Percentiles rank a stretch among this genome's conserved stretches.
Evolutionary conservation across 768 basidiomycete species (phyloP).

Genomic region (Psilocybe cyanescens): DNA sequence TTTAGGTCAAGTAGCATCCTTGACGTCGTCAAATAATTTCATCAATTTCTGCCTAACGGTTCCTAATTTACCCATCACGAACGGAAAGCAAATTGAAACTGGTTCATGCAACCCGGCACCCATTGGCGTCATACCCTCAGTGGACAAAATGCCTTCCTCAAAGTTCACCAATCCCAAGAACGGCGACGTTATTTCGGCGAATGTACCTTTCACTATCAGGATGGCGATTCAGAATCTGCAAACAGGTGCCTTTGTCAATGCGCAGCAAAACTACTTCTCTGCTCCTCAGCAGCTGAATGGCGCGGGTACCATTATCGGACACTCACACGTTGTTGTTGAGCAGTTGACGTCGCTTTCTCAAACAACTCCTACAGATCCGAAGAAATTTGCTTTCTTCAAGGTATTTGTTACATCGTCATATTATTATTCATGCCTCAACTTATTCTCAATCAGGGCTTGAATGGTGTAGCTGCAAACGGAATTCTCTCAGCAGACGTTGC

Average conservation of each 20-base stretch:
- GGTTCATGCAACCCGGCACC: slow-evolving; percentile 17
- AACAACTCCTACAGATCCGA: slow-evolving; percentile 52
- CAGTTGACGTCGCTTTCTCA: slow-evolving; percentile 42
- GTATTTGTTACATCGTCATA: slow-evolving; percentile 3
- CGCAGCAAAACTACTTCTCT: slow-evolving; percentile 9
- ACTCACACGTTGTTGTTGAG: slow-evolving; percentile 38
- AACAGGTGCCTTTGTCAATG: slow-evolving; percentile 7
- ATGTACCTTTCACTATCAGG: slow-evolving; percentile 21
- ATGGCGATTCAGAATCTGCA: slow-evolving; percentile 12
- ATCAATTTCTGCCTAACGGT: slow-evolving; percentile 50
- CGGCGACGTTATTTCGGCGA: slow-evolving; percentile 40
- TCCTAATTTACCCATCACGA: slow-evolving; percentile 53
- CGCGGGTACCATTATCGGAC: slow-evolving; percentile 10
- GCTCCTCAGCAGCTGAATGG: slow-evolving; percentile 14
- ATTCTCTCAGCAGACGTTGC: slow-evolving; percentile 53
- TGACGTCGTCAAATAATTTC: slow-evolving; percentile 55
- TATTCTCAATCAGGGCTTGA: slow-evolving; percentile 49
- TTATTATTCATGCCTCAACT: not conserved
- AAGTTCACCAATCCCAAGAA: slow-evolving; percentile 41
- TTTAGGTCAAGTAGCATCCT: slow-evolving; percentile 44
- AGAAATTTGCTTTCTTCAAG: slow-evolving; percentile 62
- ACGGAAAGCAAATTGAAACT: slow-evolving; percentile 33
- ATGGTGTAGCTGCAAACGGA: slow-evolving; percentile 48
- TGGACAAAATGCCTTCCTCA: slow-evolving; percentile 41
- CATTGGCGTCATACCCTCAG: slow-evolving; percentile 51